Percentiles rank a stretch among this genome's conserved stretches.
Conservation (phyloP, 2,329 filamentous ascomycete species). For the Celoporthe dispersa region DNA sequence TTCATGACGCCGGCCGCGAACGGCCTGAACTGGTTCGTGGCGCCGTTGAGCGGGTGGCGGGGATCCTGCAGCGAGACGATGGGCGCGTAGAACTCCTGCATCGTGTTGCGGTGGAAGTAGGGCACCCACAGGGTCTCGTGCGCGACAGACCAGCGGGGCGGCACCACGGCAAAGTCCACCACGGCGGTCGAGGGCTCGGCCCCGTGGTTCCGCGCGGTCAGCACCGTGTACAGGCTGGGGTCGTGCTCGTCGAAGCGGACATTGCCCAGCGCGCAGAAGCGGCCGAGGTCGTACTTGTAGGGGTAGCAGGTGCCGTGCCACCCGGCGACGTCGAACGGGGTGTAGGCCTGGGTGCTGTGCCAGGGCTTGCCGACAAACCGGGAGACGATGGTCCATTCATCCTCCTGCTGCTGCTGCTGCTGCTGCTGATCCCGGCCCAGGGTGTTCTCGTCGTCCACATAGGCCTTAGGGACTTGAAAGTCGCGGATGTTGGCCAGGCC, state of each 20-base stretch:
- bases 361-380: slow-evolving; percentile 65
- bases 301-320: slow-evolving; percentile 70
- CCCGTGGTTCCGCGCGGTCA: slow-evolving; percentile 55
- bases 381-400: slow-evolving; percentile 49
- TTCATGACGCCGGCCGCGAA: slow-evolving; percentile 55
- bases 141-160: slow-evolving; percentile 61
- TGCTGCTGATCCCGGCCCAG: too few relatives aligned
- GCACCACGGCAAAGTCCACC: slow-evolving; percentile 64
- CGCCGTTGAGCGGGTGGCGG: slow-evolving; percentile 41
- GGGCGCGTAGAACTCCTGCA: slow-evolving; percentile 53
- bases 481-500: slow-evolving; percentile 62
- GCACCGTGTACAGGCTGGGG: slow-evolving; percentile 66
- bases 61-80: slow-evolving; percentile 51
- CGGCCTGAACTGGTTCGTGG: slow-evolving; percentile 44
- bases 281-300: slow-evolving; percentile 69
- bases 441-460: slow-evolving; percentile 55
- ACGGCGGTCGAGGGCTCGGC: slow-evolving; percentile 53
- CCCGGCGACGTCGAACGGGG: slow-evolving; percentile 68
- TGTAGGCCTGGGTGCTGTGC: slow-evolving; percentile 60
- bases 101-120: slow-evolving; percentile 60
- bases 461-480: slow-evolving; percentile 63
- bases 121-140: slow-evolving; percentile 62
- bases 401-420: slow-evolving; percentile 30
- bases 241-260: slow-evolving; percentile 69
- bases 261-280: slow-evolving; percentile 65